Percentiles rank a stretch among this genome's conserved stretches.
Evolutionary conservation across 2,329 filamentous ascomycete genomes (phyloP).

Genomic region (Talaromyces verruculosus): DNA sequence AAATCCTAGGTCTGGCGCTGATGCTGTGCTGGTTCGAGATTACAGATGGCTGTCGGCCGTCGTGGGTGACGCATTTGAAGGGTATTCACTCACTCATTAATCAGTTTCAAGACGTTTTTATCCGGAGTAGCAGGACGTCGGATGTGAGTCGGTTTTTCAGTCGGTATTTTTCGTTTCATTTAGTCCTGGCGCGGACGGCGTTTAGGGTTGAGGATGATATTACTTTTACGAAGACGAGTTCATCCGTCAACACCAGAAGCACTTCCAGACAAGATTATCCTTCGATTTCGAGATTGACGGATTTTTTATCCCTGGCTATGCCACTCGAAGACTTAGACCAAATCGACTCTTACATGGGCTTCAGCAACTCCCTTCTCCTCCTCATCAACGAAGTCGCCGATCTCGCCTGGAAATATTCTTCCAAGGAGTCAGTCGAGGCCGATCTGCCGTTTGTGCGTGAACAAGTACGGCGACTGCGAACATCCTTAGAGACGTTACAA

Average conservation of each 20-base stretch:
- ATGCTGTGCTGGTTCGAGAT: conserved; percentile 36
- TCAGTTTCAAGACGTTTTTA: conserved; percentile 21
- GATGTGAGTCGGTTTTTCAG: conserved; percentile 28
- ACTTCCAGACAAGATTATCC: not conserved
- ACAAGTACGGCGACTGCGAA: not conserved
- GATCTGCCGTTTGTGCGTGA: conserved; percentile 10
- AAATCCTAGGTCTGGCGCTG: conserved; percentile 29
- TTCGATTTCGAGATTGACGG: conserved; percentile 13
- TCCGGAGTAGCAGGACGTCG: not conserved
- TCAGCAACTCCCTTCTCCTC: conserved; percentile 28
- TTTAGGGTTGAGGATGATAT: conserved; percentile 25
- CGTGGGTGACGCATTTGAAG: conserved; percentile 31
- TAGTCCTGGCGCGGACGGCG: conserved; percentile 31
- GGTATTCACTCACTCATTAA: conserved; percentile 29
- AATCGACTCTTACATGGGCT: conserved; percentile 31
- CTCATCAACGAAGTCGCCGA: conserved; percentile 28
- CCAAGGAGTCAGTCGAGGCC: conserved; percentile 19
- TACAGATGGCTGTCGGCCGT: conserved; percentile 31
- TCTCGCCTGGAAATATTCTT: conserved; percentile 25
- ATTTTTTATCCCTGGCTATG: conserved; percentile 19
- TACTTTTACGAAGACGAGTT: not conserved
- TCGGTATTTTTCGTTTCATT: conserved; percentile 31
- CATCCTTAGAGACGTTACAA: conserved; percentile 2
- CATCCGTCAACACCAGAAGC: not conserved
- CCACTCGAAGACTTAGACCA: conserved; percentile 24